Conservation (phyloP, 192 early-diverging fungal species). For the Borealophlyctis nickersoniae region DNA sequence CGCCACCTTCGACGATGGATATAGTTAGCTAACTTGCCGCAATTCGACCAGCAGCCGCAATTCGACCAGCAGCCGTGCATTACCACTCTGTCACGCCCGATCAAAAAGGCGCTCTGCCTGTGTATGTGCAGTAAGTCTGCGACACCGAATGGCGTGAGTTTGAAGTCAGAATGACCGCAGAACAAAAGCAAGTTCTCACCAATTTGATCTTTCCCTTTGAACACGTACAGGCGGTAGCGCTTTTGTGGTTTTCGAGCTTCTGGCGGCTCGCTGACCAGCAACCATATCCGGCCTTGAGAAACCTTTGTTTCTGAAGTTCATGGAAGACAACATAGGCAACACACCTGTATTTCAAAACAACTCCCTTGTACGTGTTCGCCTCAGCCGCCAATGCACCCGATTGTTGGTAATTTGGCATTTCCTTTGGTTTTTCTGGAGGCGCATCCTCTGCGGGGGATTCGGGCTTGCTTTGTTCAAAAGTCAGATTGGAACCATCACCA, state of each 20-base stretch:
- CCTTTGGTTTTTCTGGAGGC: constrained; percentile 38
- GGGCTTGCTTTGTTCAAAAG: not conserved
- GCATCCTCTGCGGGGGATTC: not conserved
- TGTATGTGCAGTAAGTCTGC: constrained; percentile 83
- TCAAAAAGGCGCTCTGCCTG: constrained; percentile 78
- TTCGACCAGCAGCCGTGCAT: no score
- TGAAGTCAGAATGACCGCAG: constrained; percentile 1
- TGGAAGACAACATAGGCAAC: not conserved
- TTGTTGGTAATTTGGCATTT: constrained; percentile 77
- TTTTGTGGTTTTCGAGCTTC: constrained; percentile 78
- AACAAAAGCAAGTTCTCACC: constrained; percentile 45
- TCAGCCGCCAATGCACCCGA: constrained; percentile 89
- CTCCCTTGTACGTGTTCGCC: constrained; percentile 82
- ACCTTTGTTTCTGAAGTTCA: not conserved
- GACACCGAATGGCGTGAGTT: no score
- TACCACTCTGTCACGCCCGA: constrained; percentile 82
- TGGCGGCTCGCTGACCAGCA: constrained; percentile 65
- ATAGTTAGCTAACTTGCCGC: no score
- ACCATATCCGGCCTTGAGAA: not conserved
- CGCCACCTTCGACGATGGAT: constrained; percentile 63
- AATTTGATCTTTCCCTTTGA: constrained; percentile 86
- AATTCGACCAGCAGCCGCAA: no score
- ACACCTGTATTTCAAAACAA: constrained; percentile 75
- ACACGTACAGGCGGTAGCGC: constrained; percentile 86
- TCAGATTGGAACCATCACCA: not conserved